Evolutionary conservation across 2,329 filamentous ascomycete species (phyloP).

Genomic region (Fusarium ambrosium): DNA sequence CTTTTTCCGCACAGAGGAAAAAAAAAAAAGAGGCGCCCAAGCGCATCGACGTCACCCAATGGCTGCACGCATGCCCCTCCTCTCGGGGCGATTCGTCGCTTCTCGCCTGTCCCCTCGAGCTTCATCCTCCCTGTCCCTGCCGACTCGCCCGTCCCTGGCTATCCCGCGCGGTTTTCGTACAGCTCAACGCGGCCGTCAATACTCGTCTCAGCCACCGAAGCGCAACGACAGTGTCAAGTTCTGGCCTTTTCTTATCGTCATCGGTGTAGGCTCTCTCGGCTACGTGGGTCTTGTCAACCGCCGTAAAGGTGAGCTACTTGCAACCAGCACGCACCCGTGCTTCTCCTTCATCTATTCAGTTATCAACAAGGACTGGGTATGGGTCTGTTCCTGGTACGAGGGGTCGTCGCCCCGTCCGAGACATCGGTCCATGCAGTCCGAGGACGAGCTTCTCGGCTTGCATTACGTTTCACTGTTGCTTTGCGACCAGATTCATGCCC

Average conservation of each 20-base stretch:
- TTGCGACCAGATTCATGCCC: constrained; percentile 13
- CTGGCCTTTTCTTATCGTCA: constrained; percentile 68
- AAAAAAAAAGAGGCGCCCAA: not conserved
- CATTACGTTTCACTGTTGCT: constrained; percentile 4
- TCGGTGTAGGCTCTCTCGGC: constrained; percentile 61
- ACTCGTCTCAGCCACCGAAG: constrained; percentile 58
- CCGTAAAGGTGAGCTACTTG: constrained; percentile 58
- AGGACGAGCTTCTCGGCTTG: constrained; percentile 22
- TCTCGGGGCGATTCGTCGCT: constrained; percentile 45
- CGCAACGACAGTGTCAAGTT: constrained; percentile 63
- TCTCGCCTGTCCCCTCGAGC: constrained; percentile 35
- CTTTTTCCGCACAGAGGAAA: not conserved
- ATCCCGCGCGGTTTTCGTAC: constrained; percentile 29
- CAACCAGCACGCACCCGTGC: not conserved
- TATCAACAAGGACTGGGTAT: constrained; percentile 5
- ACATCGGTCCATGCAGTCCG: constrained; percentile 23
- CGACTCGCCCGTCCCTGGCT: constrained; percentile 12
- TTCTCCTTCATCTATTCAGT: not conserved
- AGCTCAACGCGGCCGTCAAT: constrained; percentile 51
- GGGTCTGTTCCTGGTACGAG: not conserved
- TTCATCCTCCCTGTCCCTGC: constrained; percentile 17
- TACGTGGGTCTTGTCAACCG: constrained; percentile 65
- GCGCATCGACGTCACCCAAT: constrained; percentile 41
- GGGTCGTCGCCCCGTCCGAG: constrained; percentile 12
- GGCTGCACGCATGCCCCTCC: constrained; percentile 51